A percentile compares a stretch with the other conserved stretches of the same genome.
phyloP scores from a whole-genome alignment of 495 filamentous ascomycete genomes.

The Rostrohypoxylon terebratum region DNA sequence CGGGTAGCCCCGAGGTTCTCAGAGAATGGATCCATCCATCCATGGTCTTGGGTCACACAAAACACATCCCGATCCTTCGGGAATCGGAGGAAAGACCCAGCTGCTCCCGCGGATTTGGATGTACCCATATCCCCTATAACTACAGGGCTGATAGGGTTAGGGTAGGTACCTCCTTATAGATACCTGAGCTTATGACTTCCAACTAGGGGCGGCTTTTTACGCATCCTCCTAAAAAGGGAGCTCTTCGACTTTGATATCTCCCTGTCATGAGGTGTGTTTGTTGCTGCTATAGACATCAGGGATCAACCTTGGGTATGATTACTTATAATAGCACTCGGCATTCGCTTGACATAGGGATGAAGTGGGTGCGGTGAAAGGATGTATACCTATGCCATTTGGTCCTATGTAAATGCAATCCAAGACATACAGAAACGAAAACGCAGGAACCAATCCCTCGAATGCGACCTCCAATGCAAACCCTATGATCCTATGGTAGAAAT shows the following conservation, averaged over 20 bases:
- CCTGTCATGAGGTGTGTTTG: neutral
- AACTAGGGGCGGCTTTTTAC: conserved; percentile 11
- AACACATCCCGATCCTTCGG: neutral
- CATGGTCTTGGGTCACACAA: conserved; percentile 7
- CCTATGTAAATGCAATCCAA: conserved; percentile 11
- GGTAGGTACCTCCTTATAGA: neutral
- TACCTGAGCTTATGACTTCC: too few relatives aligned
- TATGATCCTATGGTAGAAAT: neutral
- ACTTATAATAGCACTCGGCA: neutral
- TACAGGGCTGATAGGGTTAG: conserved; percentile 8
- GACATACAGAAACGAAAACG: neutral
- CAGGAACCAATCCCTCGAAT: neutral
- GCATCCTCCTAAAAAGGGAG: neutral
- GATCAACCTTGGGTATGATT: neutral
- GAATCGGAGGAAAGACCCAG: neutral
- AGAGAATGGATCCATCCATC: conserved; percentile 5
- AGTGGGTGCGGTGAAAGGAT: neutral
- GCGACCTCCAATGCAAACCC: neutral
- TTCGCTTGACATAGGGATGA: neutral
- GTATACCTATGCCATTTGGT: too few relatives aligned
- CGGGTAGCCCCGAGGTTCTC: neutral
- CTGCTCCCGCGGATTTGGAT: neutral
- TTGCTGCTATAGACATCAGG: neutral
- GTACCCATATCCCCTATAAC: neutral
- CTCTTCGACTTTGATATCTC: neutral